Evolutionary conservation across 139 green algal species (phyloP).

Genomic region (Tetradesmus lagerheimii): DNA sequence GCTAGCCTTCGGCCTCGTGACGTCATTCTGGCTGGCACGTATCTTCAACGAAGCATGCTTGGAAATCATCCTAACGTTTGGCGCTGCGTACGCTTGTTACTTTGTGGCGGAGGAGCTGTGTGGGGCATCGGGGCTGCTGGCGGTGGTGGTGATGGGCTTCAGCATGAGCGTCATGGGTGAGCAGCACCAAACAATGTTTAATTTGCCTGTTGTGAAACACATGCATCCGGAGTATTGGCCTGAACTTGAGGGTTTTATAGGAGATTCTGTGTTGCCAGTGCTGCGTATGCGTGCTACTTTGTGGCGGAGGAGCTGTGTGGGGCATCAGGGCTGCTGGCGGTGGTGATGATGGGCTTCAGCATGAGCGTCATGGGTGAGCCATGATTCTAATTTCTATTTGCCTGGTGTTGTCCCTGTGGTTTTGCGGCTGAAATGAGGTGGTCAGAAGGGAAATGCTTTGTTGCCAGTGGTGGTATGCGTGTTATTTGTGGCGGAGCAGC

Average conservation of each 20-base stretch:
- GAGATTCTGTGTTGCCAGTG: too few relatives aligned
- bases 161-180: constrained; percentile 61
- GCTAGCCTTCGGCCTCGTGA: constrained; percentile 60
- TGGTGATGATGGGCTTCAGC: constrained; percentile 64
- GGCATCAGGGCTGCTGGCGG: constrained; percentile 73
- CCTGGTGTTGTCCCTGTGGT: too few relatives aligned
- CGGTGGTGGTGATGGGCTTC: constrained; percentile 65
- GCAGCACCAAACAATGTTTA: too few relatives aligned
- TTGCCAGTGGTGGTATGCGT: too few relatives aligned
- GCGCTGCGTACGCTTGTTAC: constrained; percentile 62
- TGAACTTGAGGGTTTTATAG: too few relatives aligned
- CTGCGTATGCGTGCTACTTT: constrained; percentile 61
- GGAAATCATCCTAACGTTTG: constrained; percentile 73
- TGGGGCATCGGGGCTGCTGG: constrained; percentile 72
- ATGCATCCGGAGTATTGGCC: too few relatives aligned
- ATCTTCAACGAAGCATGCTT: constrained; percentile 64
- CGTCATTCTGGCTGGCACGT: constrained; percentile 50
- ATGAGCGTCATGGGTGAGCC: constrained; percentile 57
- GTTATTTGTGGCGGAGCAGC: too few relatives aligned
- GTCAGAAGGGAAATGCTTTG: too few relatives aligned
- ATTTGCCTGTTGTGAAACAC: too few relatives aligned
- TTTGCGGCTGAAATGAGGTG: too few relatives aligned
- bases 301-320: constrained; percentile 64
- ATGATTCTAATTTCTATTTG: too few relatives aligned
- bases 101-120: constrained; percentile 69